A percentile compares a stretch with the other conserved stretches of the same genome.
phyloP scores from a whole-genome alignment of 1,284 basidiomycete species.

The Tilletiopsis washingtonensis region DNA sequence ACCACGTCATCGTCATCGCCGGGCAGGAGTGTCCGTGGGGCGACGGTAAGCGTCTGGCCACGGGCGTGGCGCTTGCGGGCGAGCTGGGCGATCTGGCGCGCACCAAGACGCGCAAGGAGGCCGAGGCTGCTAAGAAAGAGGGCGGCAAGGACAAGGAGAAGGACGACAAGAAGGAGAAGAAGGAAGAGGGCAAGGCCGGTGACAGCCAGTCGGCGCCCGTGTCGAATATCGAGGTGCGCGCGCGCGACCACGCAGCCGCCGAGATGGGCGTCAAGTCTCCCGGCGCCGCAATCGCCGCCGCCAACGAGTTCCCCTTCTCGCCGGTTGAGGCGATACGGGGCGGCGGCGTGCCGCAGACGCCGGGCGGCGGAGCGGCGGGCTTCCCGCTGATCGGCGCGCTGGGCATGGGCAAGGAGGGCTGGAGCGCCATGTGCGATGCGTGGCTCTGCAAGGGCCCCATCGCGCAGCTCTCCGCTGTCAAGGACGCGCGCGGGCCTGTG shows the following conservation, averaged over 20 bases:
- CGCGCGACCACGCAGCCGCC: neutral
- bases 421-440: conserved; percentile 48
- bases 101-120: conserved; percentile 22
- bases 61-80: conserved; percentile 36
- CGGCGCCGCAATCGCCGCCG: neutral
- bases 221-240: no score
- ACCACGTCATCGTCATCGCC: conserved; percentile 70
- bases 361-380: no score
- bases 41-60: conserved; percentile 30
- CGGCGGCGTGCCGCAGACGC: neutral
- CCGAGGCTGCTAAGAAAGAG: conserved; percentile 11
- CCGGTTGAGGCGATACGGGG: neutral
- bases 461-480: conserved; percentile 9
- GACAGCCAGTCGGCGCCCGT: no score
- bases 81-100: conserved; percentile 34
- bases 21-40: conserved; percentile 55
- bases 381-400: conserved; percentile 8
- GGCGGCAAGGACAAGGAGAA: conserved; percentile 16
- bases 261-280: neutral
- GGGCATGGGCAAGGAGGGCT: conserved; percentile 35
- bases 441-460: conserved; percentile 45
- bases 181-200: neutral
- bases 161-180: conserved; percentile 15
- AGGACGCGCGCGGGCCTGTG: conserved; percentile 1
- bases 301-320: neutral